Conservation (phyloP, 257 asterid species). For the Solanum pennellii region DNA sequence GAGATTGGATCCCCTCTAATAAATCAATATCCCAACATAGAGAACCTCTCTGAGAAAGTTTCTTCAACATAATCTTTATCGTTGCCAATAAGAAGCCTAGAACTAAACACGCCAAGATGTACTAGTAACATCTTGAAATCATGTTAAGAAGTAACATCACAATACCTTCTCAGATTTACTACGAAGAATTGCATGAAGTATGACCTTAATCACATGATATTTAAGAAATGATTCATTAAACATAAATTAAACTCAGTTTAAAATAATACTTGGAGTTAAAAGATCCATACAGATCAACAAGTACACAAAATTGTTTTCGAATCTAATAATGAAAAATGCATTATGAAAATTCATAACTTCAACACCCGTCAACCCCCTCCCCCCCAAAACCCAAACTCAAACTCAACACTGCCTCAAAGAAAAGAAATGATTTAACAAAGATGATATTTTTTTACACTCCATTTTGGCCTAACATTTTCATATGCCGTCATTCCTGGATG, state of each 20-base stretch:
- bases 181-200: neutral
- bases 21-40: too few relatives aligned
- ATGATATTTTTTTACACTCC: too few relatives aligned
- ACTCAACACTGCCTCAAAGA: neutral
- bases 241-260: neutral
- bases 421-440: neutral
- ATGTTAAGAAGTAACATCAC: too few relatives aligned
- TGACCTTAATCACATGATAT: neutral
- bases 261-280: neutral
- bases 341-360: neutral
- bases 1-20: too few relatives aligned
- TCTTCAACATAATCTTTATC: too few relatives aligned
- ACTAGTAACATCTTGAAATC: too few relatives aligned
- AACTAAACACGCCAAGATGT: too few relatives aligned
- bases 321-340: neutral
- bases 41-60: too few relatives aligned
- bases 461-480: neutral
- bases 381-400: neutral
- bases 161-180: too few relatives aligned
- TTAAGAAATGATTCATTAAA: neutral
- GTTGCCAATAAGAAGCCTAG: too few relatives aligned
- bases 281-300: neutral
- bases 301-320: neutral
- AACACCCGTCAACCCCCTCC: neutral
- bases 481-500: neutral